Evolutionary conservation across 768 basidiomycete genomes (phyloP).

Genomic region (Candolleomyces efflorescens): DNA sequence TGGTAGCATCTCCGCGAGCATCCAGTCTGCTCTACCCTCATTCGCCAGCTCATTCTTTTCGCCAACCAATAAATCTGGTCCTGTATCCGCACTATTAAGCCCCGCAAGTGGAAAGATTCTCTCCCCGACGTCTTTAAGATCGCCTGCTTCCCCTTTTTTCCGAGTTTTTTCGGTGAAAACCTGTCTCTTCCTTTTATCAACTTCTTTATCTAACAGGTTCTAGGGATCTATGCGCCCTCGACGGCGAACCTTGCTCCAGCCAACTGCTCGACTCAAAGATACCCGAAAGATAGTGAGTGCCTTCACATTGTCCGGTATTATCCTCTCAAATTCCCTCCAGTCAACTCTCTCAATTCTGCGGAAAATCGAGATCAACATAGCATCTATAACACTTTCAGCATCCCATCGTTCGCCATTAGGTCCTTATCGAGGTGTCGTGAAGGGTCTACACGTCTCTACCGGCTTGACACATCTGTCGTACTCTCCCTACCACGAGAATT

Average conservation of each 20-base stretch:
- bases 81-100: slow-evolving; percentile 17
- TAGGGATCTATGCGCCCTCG: slow-evolving; percentile 48
- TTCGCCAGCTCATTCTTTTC: slow-evolving; percentile 25
- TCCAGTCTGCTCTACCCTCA: slow-evolving; percentile 23
- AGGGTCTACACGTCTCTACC: slow-evolving; percentile 34
- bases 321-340: slow-evolving; percentile 23
- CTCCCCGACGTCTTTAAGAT: slow-evolving; percentile 21
- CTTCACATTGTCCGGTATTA: background rate
- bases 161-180: slow-evolving; percentile 39
- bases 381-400: slow-evolving; percentile 43
- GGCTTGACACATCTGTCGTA: slow-evolving; percentile 44
- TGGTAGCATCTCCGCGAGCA: slow-evolving; percentile 14
- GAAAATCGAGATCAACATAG: slow-evolving; percentile 37
- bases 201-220: background rate
- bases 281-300: slow-evolving; percentile 33
- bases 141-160: slow-evolving; percentile 35
- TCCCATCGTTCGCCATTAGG: slow-evolving; percentile 26
- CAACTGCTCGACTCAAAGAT: slow-evolving; percentile 36
- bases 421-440: slow-evolving; percentile 41
- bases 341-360: slow-evolving; percentile 44
- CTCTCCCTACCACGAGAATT: slow-evolving; percentile 43
- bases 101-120: slow-evolving; percentile 7
- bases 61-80: slow-evolving; percentile 10
- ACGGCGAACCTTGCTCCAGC: slow-evolving; percentile 32
- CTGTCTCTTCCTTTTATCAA: slow-evolving; percentile 3